Evolutionary conservation across 805 yeast genomes (phyloP), one percentile per base, ranked within the genome.

Genomic region (Candida verbasci): DNA sequence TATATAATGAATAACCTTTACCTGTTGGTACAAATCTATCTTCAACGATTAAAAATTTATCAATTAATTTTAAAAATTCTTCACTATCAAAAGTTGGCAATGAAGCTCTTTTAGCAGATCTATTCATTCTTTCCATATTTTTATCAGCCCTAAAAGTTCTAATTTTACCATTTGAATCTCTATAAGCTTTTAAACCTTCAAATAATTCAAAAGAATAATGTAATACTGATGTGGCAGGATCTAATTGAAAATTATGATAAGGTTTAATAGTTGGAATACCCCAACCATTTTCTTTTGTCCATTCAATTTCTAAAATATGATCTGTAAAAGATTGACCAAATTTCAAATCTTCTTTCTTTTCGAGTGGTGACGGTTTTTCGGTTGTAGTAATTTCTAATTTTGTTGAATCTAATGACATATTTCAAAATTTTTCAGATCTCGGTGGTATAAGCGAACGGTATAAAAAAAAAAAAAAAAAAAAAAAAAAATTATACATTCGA

Each of bases 171-270:
- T 80, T 65, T 17, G 46, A 27, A 55, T 75, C 84, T 43, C 65
- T 65, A 74, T 89, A 91, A 10, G 97, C 97, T 70, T 91, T 91
- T 68, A 91, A 71, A 47, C 98, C 98, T 69, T 91, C 98, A 49
- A 91, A 93, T 42, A 91, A 75, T 62, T 87, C 96, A 55, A 93
- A 91, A 4, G 95, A 91, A 55, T 91, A 91, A 70, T 91, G 98
- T 67, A 91, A 80, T 23, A 89, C 97, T 58, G 85, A 77, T 14
- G 93, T 67, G 15, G 96, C 80, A 18, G 98, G 98, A 54, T 89
- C 96, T 41, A 91, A 61, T 12, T 70, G 52, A 37, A 91, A 65
- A 34, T 78, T 77, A 35, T 82, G 89, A 58, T 86, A 88, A 17
- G 97, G 97, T 47, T 76, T 76, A 59, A 91, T 89, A 56, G 76